Evolutionary conservation across 208 protist genomes (phyloP), one percentile per base, ranked within the genome.

Genomic region (Leptomonas pyrrhocoris): DNA sequence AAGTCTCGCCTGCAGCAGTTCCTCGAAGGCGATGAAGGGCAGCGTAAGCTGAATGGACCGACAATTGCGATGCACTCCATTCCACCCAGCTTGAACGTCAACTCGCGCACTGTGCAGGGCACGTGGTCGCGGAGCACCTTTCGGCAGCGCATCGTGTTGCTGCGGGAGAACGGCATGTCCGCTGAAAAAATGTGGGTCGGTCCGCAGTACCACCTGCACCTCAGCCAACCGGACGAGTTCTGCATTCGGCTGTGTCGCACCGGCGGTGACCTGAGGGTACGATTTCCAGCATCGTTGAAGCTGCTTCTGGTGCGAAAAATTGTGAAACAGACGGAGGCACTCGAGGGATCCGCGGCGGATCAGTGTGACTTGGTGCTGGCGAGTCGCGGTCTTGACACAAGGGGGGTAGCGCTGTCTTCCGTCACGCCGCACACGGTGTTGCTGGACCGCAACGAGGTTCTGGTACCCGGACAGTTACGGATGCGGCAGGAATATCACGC

Each of bases 331-430:
- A 59, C 25, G 3, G 7, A 21, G 15, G 21, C 56, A 25, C 46
- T 71, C 51, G 18, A 21, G 18, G 55, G 83, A 19, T 59, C 66
- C 49, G 28, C 75, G 16, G 67, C 61, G 56, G n/a, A 34, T 1
- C 78, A 84, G 45, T 62, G 63, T 30, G 76, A 78, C 40, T 25
- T 92, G 23, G 50, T 84, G 36, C 40, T 94, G 65, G 56, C 73
- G 54, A 75, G 81, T 21, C 73, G 70, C 7, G 30, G 72, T 8
- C 89, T 84, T 61, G 77, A 67, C 19, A 59, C 80, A 50, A 78
- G 76, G 19, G 86, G 89, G 43, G 84, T 71, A 12, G 66, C 74
- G 40, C 70, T 94, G 19, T 83, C 88, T 68, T 89, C 83, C 50
- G 79, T 74, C 23, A 72, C 87, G 15, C 79, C 83, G 4, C 77